Evolutionary conservation across 2,329 filamentous ascomycete genomes (phyloP).

Genomic region (Dryadomyces quercivorus): DNA sequence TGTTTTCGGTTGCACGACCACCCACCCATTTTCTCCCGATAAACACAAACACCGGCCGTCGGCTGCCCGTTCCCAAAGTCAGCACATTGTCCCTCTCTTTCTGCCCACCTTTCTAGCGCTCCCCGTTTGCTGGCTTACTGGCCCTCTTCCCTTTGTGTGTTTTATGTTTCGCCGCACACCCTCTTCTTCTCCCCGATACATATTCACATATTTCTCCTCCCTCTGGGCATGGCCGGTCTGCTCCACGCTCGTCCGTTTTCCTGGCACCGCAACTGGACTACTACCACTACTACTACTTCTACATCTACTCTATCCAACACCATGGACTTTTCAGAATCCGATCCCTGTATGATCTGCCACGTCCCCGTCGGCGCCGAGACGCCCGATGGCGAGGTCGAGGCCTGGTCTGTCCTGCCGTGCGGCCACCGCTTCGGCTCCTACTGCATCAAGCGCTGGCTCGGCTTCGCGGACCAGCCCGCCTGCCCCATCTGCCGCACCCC

Average conservation of each 20-base stretch:
- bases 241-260: not conserved
- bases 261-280: not conserved
- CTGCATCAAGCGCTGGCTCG: slow-evolving; percentile 31
- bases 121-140: not conserved
- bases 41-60: not conserved
- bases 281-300: too few relatives aligned
- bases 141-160: not conserved
- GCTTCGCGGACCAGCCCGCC: slow-evolving; percentile 20
- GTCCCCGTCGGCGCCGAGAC: slow-evolving; percentile 25
- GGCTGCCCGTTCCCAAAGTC: not conserved
- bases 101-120: not conserved
- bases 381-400: slow-evolving; percentile 25
- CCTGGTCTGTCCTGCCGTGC: slow-evolving; percentile 28
- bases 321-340: not conserved
- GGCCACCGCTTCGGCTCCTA: slow-evolving; percentile 29
- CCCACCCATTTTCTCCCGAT: not conserved
- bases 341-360: slow-evolving; percentile 30
- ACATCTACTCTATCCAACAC: not conserved
- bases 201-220: not conserved
- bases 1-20: not conserved
- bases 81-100: not conserved
- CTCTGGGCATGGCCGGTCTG: not conserved
- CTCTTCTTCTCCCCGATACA: not conserved
- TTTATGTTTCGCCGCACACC: not conserved
- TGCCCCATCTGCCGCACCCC: slow-evolving; percentile 28